These are phyloP conservation scores for Chenopodium quinoa DNA, from an alignment of 148 eudicot genomes.

Conservation along the genomic window DNA sequence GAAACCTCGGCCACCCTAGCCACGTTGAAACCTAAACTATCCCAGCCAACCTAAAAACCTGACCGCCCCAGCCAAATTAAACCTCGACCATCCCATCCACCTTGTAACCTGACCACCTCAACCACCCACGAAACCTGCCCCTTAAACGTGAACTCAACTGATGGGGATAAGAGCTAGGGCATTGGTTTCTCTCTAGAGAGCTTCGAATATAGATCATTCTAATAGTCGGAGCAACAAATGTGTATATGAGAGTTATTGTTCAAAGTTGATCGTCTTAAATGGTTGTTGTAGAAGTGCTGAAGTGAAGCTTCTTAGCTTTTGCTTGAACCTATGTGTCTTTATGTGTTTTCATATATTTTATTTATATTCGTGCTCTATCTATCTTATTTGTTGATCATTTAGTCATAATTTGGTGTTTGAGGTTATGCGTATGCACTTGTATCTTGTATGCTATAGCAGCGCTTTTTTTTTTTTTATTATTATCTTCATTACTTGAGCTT, in stretches of 20 bases:
- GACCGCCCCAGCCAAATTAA: too few relatives aligned
- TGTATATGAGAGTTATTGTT: constrained; percentile 35
- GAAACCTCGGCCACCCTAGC: too few relatives aligned
- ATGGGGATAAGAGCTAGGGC: constrained; percentile 48
- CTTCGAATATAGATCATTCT: constrained; percentile 6
- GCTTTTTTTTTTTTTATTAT: background rate
- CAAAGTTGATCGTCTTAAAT: constrained; percentile 45
- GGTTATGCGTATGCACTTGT: background rate
- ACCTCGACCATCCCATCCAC: too few relatives aligned
- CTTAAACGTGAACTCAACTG: constrained; percentile 26
- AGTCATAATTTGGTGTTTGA: background rate
- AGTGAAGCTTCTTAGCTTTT: constrained; percentile 53
- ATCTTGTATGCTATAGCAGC: background rate
- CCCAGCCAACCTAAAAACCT: too few relatives aligned
- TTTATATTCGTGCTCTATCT: background rate
- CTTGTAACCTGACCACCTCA: too few relatives aligned
- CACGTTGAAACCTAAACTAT: too few relatives aligned
- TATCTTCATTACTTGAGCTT: background rate
- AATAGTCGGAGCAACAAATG: constrained; percentile 38
- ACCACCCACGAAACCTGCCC: too few relatives aligned
- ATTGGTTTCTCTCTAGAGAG: constrained; percentile 33
- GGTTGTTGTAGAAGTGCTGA: constrained; percentile 52
- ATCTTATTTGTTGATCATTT: constrained; percentile 1
- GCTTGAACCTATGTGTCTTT: constrained; percentile 47
- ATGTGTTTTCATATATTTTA: background rate